Base-by-base conservation (phyloP, 2,329 filamentous ascomycete genomes). In the Aspergillus amoenus region DNA sequence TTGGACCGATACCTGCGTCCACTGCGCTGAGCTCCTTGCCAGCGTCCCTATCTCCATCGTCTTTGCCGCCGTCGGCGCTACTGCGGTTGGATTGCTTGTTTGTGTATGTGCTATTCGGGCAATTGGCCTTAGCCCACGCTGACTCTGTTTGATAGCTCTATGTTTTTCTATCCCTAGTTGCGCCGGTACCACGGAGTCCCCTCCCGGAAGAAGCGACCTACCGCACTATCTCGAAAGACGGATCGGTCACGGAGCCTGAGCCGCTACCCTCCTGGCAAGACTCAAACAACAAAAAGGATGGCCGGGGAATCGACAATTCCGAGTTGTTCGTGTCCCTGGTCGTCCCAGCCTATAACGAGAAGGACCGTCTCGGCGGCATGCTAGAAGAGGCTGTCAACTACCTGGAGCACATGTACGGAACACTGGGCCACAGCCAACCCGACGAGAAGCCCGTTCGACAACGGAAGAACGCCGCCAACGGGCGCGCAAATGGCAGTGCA, bases 301-400 rank as follows among this genome's bases (percentile, higher is more conserved):
- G 78, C 81, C 66, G 68, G 18, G 76, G 76, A 44, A 88, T 95
- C 54, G 88, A 92, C 62, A 82, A 87, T 2, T 84, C 92, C 13
- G 87, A 93, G 61, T 76, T 97, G n/a, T 89, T 89, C 71, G 86
- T 99, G 80, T 94, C 90, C 53, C 87, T 97, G 7, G 91, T 99
- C 0, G 88, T 99, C 43, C 94, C 94, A 0, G 94, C 94, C 9
- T 99, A 92, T 82, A 99, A 99, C 66, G 94, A 99, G 70, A 88
- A 93, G 71, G 82, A 89, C 57, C 87, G 94, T 30, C 82, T 99
- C 46, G 82, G 86, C 12, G 88, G 88, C 11, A 96, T 96, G 77
- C 81, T 99, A 12, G 88, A 95, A 69, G 94, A 99, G 75, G 92
- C 94, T 1, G 88, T 97, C 24, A 86, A 86, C 49, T 96, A 93